Conservation (phyloP, 768 basidiomycete genomes). For the Phaffia australis region DNA sequence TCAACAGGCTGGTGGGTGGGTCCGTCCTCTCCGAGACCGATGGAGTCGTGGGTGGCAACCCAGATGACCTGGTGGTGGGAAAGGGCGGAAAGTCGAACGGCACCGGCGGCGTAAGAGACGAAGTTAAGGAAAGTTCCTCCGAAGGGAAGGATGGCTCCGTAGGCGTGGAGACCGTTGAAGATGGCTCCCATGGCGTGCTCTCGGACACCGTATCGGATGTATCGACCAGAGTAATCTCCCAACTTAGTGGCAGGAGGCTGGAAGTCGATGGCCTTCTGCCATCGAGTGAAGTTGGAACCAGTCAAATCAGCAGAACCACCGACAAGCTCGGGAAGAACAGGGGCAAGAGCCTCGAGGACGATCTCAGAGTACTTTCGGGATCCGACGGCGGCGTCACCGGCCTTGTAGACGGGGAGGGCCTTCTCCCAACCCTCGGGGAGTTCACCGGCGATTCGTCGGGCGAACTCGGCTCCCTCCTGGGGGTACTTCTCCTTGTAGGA, state of each 20-base stretch:
- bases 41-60: conserved; percentile 79
- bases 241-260: conserved; percentile 76
- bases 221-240: conserved; percentile 73
- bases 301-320: conserved; percentile 88
- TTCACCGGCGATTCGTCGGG: conserved; percentile 68
- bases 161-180: conserved; percentile 78
- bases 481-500: conserved; percentile 70
- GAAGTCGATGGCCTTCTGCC: conserved; percentile 57
- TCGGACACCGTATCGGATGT: conserved; percentile 92
- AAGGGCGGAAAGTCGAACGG: conserved; percentile 79
- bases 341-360: conserved; percentile 62
- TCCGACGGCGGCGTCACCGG: conserved; percentile 70
- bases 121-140: conserved; percentile 87
- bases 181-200: conserved; percentile 96
- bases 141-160: conserved; percentile 84
- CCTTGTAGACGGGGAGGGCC: conserved; percentile 70
- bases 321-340: conserved; percentile 67
- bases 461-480: conserved; percentile 71
- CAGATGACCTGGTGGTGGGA: conserved; percentile 84
- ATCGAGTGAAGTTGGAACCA: conserved; percentile 78
- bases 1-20: conserved; percentile 95
- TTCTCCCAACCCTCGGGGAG: conserved; percentile 82
- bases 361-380: conserved; percentile 89
- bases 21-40: conserved; percentile 68
- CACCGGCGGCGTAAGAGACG: conserved; percentile 85